Evolutionary conservation across 2,329 filamentous ascomycete genomes (phyloP), one percentile per base, ranked within the genome.

Genomic region (Pseudocercospora fijiensis): DNA sequence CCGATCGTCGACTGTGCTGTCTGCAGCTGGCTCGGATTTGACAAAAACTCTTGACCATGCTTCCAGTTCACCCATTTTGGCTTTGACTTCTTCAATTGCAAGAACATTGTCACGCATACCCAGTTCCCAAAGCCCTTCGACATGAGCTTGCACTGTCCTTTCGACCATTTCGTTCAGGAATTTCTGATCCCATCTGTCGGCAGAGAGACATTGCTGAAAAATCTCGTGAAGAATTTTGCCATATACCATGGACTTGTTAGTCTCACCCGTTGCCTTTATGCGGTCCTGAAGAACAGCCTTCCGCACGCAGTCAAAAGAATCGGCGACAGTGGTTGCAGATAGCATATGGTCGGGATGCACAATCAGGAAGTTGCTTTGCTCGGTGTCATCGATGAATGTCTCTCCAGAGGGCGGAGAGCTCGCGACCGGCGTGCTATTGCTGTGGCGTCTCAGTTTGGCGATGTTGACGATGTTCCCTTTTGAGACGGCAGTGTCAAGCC

Each of bases 321-420:
- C 95, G n/a, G 92, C 93, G 49, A 99, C 90, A 4, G 96, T 92
- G 0, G 95, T 98, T 2, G 95, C 90, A 2, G 95, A 98, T 59
- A 99, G 90, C 33, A 99, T 85, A 78, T 98, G 93, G 73, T 99
- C 95, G 0, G 95, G 95, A 73, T 99, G 93, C 13, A 99, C 80
- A 62, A 99, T 92, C 57, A 99, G 81, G 76, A 98, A 90, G 6
- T 71, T 68, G 56, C 72, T 74, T 71, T 93, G 92, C 57, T 89
- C 84, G 2, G 85, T 82, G 75, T 98, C 92, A 74, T 66, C 69
- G 30, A 98, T 84, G 53, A 96, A 79, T 74, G 93, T 96, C 74
- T 88, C 86, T 1, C 91, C 10, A 6, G 13, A 90, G 16, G 80
- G 83, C 0, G 65, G 61, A 27, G 45, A 26, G 6, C 49, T 10